phyloP scores from a whole-genome alignment of 1,284 basidiomycete genomes.

The Ceratorhiza oryzae-sativae region DNA sequence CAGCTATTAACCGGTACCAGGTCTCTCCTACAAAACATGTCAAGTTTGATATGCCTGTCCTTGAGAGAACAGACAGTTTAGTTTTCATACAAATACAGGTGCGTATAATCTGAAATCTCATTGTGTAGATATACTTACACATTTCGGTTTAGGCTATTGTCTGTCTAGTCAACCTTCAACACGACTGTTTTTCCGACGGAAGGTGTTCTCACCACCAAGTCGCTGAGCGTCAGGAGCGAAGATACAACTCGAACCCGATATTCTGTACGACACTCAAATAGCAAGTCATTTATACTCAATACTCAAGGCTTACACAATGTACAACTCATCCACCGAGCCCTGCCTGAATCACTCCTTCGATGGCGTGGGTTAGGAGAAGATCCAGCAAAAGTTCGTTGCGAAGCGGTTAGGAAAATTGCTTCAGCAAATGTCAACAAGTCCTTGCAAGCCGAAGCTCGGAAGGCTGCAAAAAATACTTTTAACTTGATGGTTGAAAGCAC shows the following conservation, averaged over 20 bases:
- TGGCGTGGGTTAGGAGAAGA: too few species aligned
- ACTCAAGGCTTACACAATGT: not conserved
- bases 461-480: too few species aligned
- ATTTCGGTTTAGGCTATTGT: not conserved
- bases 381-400: too few species aligned
- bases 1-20: not conserved
- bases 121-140: not conserved
- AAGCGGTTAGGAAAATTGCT: too few species aligned
- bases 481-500: too few species aligned
- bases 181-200: not conserved
- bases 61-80: not conserved
- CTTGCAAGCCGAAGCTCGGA: too few species aligned
- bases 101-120: not conserved
- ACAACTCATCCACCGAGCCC: not conserved
- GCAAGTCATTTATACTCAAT: not conserved
- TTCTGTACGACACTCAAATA: not conserved
- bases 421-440: too few species aligned
- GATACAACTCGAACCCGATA: not conserved
- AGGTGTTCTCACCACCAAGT: not conserved
- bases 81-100: not conserved
- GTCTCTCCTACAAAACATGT: not conserved
- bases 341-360: not conserved
- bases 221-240: not conserved
- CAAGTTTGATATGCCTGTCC: not conserved
- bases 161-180: slow-evolving; percentile 10